phyloP scores from a whole-genome alignment of 108 stramenopile species.

The Skeletonema grethae region DNA sequence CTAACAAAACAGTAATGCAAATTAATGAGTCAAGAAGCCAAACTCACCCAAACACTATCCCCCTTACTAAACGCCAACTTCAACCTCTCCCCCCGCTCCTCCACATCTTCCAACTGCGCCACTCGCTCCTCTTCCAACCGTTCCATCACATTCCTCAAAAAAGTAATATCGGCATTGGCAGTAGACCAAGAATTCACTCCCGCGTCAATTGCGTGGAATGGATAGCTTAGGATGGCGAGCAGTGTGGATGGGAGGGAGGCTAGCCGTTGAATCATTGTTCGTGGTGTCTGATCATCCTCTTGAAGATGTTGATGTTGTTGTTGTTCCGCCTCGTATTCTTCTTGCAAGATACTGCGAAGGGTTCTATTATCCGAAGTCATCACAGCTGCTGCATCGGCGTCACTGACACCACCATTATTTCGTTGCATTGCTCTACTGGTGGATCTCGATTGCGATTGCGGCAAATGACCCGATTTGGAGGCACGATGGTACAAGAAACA shows the following conservation, averaged over 20 bases:
- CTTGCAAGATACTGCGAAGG: background rate
- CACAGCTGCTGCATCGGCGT: background rate
- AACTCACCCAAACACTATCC: constrained; percentile 23
- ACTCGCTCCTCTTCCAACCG: constrained; percentile 17
- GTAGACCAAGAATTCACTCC: background rate
- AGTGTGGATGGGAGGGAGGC: background rate
- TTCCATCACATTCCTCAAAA: background rate
- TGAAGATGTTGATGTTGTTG: background rate
- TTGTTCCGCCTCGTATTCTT: background rate
- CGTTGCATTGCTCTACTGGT: background rate
- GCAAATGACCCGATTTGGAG: background rate
- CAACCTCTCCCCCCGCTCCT: constrained; percentile 17
- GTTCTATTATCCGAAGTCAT: background rate
- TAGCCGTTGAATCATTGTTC: background rate
- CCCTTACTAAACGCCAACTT: constrained; percentile 23
- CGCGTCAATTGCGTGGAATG: background rate
- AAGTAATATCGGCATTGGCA: background rate
- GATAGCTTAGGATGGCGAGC: background rate
- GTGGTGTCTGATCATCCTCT: background rate
- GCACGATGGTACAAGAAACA: constrained; percentile 4
- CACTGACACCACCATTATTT: background rate
- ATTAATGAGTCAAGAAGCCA: too few species aligned
- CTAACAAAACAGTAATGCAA: too few species aligned
- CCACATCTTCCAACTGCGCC: constrained; percentile 5
- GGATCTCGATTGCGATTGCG: background rate